These are phyloP conservation scores for Pseudocercospora crystallina DNA, from an alignment of 2,329 filamentous ascomycete genomes.

Conservation along the genomic window DNA sequence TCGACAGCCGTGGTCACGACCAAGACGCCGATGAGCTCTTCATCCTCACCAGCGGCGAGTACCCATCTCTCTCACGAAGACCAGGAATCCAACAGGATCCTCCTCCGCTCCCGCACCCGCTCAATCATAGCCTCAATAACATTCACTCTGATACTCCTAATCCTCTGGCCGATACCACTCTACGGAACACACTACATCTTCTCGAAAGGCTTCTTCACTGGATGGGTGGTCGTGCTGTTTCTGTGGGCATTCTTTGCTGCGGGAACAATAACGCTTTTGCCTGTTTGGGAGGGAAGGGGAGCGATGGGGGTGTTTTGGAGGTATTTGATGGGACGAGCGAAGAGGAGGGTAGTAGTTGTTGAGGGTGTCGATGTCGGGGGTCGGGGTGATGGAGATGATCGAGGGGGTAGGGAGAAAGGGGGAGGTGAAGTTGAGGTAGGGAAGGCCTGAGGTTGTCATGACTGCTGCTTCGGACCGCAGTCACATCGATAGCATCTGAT, in stretches of 20 bases:
- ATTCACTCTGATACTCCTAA: conserved; percentile 57
- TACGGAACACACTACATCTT: conserved; percentile 51
- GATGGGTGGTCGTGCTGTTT: conserved; percentile 48
- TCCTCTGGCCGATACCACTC: conserved; percentile 53
- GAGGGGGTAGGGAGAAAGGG: too few relatives aligned
- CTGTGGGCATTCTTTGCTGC: conserved; percentile 40
- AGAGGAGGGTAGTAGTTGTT: too few relatives aligned
- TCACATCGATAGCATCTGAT: too few relatives aligned
- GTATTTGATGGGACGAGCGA: too few relatives aligned
- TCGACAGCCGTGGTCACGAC: too few relatives aligned
- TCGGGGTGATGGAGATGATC: too few relatives aligned
- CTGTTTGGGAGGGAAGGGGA: conserved; percentile 25
- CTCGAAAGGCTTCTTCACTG: conserved; percentile 47
- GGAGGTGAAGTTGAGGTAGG: too few relatives aligned
- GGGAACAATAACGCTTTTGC: conserved; percentile 24
- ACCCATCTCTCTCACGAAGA: conserved; percentile 67
- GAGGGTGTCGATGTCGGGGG: too few relatives aligned
- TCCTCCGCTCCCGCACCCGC: conserved; percentile 44
- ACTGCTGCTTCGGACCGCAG: too few relatives aligned
- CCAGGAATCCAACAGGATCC: conserved; percentile 63
- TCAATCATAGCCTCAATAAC: conserved; percentile 44
- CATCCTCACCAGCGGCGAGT: neutral
- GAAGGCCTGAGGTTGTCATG: too few relatives aligned
- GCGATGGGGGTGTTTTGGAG: too few relatives aligned
- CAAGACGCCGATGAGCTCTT: too few relatives aligned